Evolutionary conservation across 169 alveolate genomes (phyloP).

Genomic region (Theileria luwenshuni): DNA sequence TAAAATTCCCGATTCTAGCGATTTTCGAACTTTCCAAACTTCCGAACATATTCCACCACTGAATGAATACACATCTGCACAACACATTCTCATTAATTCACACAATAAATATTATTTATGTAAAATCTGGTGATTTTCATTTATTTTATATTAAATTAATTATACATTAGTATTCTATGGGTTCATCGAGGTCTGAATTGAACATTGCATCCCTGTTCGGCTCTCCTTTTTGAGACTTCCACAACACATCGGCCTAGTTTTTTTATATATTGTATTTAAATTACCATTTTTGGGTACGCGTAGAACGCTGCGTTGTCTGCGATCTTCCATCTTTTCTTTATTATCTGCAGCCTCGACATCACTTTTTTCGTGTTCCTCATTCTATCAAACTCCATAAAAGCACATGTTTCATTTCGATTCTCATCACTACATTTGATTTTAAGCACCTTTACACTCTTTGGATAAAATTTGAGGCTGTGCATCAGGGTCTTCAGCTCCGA

Average conservation of each 20-base stretch:
- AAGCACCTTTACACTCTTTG: conserved; percentile 67
- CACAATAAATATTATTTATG: conserved; percentile 5
- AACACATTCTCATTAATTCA: neutral
- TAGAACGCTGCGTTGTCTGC: conserved; percentile 70
- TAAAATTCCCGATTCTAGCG: neutral
- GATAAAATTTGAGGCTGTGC: conserved; percentile 74
- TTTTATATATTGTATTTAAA: conserved; percentile 6
- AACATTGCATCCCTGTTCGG: conserved; percentile 68
- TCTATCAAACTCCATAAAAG: conserved; percentile 76
- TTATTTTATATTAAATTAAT: neutral
- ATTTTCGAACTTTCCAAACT: neutral
- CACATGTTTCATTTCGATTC: conserved; percentile 62
- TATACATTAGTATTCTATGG: conserved; percentile 67
- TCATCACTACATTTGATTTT: conserved; percentile 47
- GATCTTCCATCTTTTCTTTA: conserved; percentile 78
- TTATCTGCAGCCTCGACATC: conserved; percentile 73
- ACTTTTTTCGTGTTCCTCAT: conserved; percentile 79
- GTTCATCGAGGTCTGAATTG: conserved; percentile 78
- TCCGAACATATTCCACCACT: conserved; percentile 14
- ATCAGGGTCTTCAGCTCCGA: conserved; percentile 72
- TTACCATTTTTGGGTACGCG: conserved; percentile 78
- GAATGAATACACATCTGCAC: conserved; percentile 1
- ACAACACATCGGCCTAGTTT: conserved; percentile 77
- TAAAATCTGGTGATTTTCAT: too few species aligned
- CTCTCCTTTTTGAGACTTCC: conserved; percentile 71